Evolutionary conservation across 2,329 filamentous ascomycete genomes (phyloP), one percentile per base, ranked within the genome.

Genomic region (Fusarium protoensiforme): DNA sequence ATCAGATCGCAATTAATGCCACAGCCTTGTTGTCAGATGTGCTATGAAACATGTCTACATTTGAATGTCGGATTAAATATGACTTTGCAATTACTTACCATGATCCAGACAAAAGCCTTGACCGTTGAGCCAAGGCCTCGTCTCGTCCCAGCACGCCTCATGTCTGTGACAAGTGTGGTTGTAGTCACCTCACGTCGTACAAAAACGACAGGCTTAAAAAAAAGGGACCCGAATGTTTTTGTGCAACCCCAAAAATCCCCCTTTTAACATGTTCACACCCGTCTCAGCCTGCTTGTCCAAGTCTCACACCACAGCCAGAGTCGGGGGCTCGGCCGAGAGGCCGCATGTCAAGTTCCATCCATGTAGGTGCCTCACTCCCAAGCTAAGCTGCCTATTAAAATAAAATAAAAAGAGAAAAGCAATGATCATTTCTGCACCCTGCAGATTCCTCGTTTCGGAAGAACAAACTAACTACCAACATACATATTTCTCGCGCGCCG

Each of bases 211-310:
- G 6, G 41, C 13, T 22, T 35, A 22, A 53, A 39, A 48, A 56
- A 63, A 24, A n/a, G n/a, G 33, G 20, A 38, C 58, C 18, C 36
- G 43, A 18, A 51, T 22, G 24, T 58, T 22, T 39, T 22, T 39
- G 60, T 73, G 64, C n/a, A 67, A 73, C 71, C 38, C 67, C 33
- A 35, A 11, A n/a, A 24, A 3, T 2, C 9, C 38, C 7, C 35
- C 4, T 48, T 38, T 51, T 11, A 36, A 14, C 35, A 22, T 7
- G 29, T 61, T n/a, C 48, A 71, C 70, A 20, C 67, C 70, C 70
- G 63, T 73, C 62, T 68, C 67, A 71, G 67, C 33, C 27, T 51
- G 24, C 27, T 46, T 46, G 22, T 5, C 5, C 27, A 43, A 48
- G 48, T 38, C 35, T 46, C 51, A 36, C 59, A 14, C 70, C 56